Base-by-base conservation (phyloP, 768 basidiomycete genomes). In the Holtermannia corniformis region DNA sequence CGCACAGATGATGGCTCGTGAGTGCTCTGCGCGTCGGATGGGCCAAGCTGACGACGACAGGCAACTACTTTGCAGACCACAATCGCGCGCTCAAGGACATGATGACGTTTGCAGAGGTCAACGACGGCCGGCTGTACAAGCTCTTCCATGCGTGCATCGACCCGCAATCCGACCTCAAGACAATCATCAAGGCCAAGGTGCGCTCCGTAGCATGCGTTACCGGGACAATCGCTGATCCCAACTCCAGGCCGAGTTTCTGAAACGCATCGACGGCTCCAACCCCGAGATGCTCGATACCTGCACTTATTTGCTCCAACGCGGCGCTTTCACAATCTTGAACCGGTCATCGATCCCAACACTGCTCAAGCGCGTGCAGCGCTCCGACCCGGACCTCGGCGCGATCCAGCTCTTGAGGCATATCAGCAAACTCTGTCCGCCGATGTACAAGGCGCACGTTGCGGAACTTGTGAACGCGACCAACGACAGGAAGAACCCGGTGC, bases 61-160 rank as follows among this genome's bases (percentile, higher is more conserved):
- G 47, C 21, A 44, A 46, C 26, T 41, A 45, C 16, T 84, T 81
- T 58, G 76, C 80, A 4, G 91, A 97, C 47, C 77, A 82, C 1
- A 76, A 79, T 40, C 87, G 87, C 64, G 86, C 82, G 0, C 72
- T 75, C 1, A 87, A 87, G 55, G 93, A 96, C 65, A 71, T 99
- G 19, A 75, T 80, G 13, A 70, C 78, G 0, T 99, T 97, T 60
- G 91, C 92, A 0, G 85, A 85, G 54, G 73, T 84, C 41, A 96
- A 97, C 67, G 90, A 93, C 66, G 78, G 78, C 21, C 78, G 89
- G 37, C 75, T 92, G 5, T 96, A 90, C 76, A 90, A 85, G 71
- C 75, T 91, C 11, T 76, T 91, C 40, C 85, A 82, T 69, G 84
- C 79, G 0, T 84, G 86, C 59, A 78, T 87, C 76, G 90, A 95